Evolutionary conservation across 2,329 filamentous ascomycete species (phyloP).

Genomic region (Gnomoniopsis sp.): DNA sequence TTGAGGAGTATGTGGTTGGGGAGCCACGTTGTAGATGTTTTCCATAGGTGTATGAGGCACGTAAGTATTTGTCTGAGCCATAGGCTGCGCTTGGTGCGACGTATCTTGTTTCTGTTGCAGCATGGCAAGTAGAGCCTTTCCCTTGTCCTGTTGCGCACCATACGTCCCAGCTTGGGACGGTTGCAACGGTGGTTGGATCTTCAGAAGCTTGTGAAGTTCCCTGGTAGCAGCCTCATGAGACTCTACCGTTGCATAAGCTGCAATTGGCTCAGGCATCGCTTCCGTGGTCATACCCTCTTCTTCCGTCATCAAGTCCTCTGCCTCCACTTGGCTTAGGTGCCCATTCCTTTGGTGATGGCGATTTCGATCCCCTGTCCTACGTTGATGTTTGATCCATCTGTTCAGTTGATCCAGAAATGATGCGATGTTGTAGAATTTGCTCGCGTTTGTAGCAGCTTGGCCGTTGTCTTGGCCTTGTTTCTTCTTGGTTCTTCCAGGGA

Average conservation of each 20-base stretch:
- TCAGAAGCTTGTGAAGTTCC: slow-evolving; percentile 53
- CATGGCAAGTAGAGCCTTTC: slow-evolving; percentile 51
- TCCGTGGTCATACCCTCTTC: slow-evolving; percentile 52
- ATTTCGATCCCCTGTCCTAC: slow-evolving; percentile 63
- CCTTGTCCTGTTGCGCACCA: slow-evolving; percentile 35
- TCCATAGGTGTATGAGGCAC: slow-evolving; percentile 52
- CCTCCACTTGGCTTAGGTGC: slow-evolving; percentile 39
- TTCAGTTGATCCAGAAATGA: slow-evolving; percentile 83
- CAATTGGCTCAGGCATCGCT: slow-evolving; percentile 30
- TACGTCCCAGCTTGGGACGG: background rate
- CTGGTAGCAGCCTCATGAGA: slow-evolving; percentile 42
- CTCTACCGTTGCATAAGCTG: slow-evolving; percentile 26
- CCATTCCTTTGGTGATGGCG: slow-evolving; percentile 8
- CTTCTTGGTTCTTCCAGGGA: slow-evolving; percentile 78
- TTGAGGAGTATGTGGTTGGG: slow-evolving; percentile 56
- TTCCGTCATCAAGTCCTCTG: slow-evolving; percentile 58
- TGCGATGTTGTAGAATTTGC: slow-evolving; percentile 97
- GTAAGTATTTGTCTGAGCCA: background rate
- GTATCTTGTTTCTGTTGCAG: slow-evolving; percentile 39
- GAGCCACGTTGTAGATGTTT: slow-evolving; percentile 44
- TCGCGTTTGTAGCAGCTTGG: slow-evolving; percentile 59
- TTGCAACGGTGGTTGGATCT: slow-evolving; percentile 42
- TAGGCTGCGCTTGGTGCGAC: slow-evolving; percentile 15
- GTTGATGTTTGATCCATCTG: slow-evolving; percentile 86
- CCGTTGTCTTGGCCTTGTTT: slow-evolving; percentile 53